Evolutionary conservation across 1,139 yeast genomes (phyloP).

Genomic region (Arxiozyma bovina): DNA sequence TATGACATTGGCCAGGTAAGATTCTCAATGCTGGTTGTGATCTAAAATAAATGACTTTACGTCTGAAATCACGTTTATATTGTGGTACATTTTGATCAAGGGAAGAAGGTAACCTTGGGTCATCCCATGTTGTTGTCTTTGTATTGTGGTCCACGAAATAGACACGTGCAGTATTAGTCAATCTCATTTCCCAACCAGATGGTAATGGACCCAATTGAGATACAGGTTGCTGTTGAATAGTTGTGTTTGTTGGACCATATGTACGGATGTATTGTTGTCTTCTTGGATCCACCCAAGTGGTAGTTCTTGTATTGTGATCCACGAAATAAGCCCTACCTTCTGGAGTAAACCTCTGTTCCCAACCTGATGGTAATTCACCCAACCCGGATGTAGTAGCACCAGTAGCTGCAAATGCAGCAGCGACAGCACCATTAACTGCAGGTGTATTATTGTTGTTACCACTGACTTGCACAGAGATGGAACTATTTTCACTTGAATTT

Average conservation of each 20-base stretch:
- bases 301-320: conserved; percentile 95
- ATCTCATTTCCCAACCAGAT: conserved; percentile 99
- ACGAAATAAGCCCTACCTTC: conserved; percentile 98
- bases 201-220: conserved; percentile 97
- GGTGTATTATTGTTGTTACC: conserved; percentile 36
- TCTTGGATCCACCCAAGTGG: conserved; percentile 99
- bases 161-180: conserved; percentile 95
- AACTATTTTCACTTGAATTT: conserved; percentile 1
- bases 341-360: conserved; percentile 98
- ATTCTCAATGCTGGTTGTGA: conserved; percentile 97
- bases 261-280: conserved; percentile 97
- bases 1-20: conserved; percentile 96
- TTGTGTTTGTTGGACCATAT: conserved; percentile 68
- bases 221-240: conserved; percentile 97
- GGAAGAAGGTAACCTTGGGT: conserved; percentile 94
- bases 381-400: conserved; percentile 93
- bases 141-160: conserved; percentile 98
- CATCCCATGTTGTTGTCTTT: conserved; percentile 99
- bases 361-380: conserved; percentile 95
- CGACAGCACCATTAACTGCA: conserved; percentile 57
- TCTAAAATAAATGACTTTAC: conserved; percentile 93
- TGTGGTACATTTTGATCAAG: conserved; percentile 98
- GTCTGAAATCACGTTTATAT: conserved; percentile 95
- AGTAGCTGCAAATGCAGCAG: conserved; percentile 72
- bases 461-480: conserved; percentile 28